Evolutionary conservation across 768 basidiomycete genomes (phyloP).

Genomic region (Strobilomyces dryophilus): DNA sequence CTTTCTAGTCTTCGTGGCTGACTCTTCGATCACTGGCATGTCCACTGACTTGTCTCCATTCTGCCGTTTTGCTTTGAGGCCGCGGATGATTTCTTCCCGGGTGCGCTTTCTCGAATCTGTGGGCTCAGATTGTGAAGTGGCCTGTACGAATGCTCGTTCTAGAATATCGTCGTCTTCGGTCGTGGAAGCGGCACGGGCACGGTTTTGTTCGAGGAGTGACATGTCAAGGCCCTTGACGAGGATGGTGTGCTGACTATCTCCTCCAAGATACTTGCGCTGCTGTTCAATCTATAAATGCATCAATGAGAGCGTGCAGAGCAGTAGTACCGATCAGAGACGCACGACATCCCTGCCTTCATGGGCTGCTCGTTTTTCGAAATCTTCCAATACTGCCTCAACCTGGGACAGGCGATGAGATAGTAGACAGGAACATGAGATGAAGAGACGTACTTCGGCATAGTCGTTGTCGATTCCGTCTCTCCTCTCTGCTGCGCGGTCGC

Average conservation of each 20-base stretch:
- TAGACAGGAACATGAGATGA: neutral
- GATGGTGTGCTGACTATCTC: conserved; percentile 80
- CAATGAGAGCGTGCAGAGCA: neutral
- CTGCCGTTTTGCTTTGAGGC: conserved; percentile 64
- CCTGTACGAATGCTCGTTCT: conserved; percentile 67
- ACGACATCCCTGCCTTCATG: conserved; percentile 58
- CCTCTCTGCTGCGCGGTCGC: conserved; percentile 75
- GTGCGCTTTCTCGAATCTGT: conserved; percentile 60
- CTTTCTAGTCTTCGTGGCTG: conserved; percentile 37
- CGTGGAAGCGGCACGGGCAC: conserved; percentile 54
- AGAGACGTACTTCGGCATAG: conserved; percentile 57
- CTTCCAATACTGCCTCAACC: conserved; percentile 79
- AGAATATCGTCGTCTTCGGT: conserved; percentile 76
- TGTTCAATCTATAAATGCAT: conserved; percentile 56
- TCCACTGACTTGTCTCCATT: conserved; percentile 15
- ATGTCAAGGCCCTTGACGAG: conserved; percentile 89
- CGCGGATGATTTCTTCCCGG: conserved; percentile 69
- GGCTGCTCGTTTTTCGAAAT: conserved; percentile 68
- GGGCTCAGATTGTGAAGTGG: conserved; percentile 26
- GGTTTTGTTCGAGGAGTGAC: conserved; percentile 81
- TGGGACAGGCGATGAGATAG: conserved; percentile 24
- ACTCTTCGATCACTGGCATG: conserved; percentile 9
- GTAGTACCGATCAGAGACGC: conserved; percentile 17
- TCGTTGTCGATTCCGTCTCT: conserved; percentile 64
- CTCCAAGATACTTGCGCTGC: conserved; percentile 74